phyloP scores from a whole-genome alignment of 2,329 filamentous ascomycete genomes.

The Dothideomycetes sp. region DNA sequence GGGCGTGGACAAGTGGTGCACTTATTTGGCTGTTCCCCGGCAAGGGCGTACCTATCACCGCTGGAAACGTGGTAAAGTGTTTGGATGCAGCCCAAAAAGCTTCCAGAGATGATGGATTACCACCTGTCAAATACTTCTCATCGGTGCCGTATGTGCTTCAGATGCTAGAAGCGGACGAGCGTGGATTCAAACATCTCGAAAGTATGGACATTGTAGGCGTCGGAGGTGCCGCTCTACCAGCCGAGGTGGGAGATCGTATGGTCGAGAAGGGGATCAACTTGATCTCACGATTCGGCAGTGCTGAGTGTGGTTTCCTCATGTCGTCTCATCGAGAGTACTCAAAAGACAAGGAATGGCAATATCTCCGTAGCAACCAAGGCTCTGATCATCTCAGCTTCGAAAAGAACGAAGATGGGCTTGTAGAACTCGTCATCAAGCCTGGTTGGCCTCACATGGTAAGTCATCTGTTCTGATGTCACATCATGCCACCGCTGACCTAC shows the following conservation, averaged over 20 bases:
- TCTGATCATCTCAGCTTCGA: slow-evolving; percentile 38
- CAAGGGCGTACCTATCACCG: slow-evolving; percentile 47
- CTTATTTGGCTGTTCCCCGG: slow-evolving; percentile 56
- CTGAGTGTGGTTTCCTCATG: slow-evolving; percentile 57
- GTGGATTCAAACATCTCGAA: slow-evolving; percentile 36
- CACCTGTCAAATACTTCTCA: slow-evolving; percentile 48
- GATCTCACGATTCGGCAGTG: slow-evolving; percentile 55
- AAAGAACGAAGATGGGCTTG: slow-evolving; percentile 34
- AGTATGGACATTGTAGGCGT: slow-evolving; percentile 54
- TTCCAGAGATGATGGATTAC: slow-evolving; percentile 17
- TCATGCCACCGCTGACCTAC: not conserved
- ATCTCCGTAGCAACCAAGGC: slow-evolving; percentile 39
- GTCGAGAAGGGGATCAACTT: slow-evolving; percentile 45
- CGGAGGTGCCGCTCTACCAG: slow-evolving; percentile 51
- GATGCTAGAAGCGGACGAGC: slow-evolving; percentile 38
- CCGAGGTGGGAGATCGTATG: slow-evolving; percentile 44
- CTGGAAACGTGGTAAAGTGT: slow-evolving; percentile 42
- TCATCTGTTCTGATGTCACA: not conserved
- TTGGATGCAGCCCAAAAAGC: slow-evolving; percentile 31
- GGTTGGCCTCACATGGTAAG: slow-evolving; percentile 48
- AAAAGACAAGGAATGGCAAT: slow-evolving; percentile 52
- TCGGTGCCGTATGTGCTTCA: slow-evolving; percentile 53
- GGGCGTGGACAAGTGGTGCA: slow-evolving; percentile 52
- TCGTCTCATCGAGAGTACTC: slow-evolving; percentile 51
- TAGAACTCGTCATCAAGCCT: slow-evolving; percentile 47